A percentile compares a stretch with the other conserved stretches of the same genome.
Evolutionary conservation across 2,329 filamentous ascomycete genomes (phyloP).

Genomic region (Epichloe festucae): DNA sequence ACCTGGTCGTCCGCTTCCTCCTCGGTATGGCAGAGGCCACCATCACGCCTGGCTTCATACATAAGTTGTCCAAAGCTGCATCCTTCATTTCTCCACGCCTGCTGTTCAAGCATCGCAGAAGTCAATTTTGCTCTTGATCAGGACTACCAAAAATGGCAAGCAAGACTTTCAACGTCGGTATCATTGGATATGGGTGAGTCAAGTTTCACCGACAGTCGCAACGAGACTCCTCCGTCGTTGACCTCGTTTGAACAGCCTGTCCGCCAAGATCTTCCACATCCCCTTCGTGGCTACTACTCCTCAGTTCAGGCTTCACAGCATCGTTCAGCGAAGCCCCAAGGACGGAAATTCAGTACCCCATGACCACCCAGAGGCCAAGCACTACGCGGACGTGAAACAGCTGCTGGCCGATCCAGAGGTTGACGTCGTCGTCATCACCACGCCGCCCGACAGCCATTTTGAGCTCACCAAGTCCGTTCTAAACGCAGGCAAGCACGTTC

Average conservation of each 20-base stretch:
- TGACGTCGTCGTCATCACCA: constrained; percentile 59
- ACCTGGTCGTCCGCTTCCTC: constrained; percentile 34
- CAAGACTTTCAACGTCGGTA: constrained; percentile 35
- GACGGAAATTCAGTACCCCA: constrained; percentile 51
- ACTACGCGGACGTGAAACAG: constrained; percentile 48
- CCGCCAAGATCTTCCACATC: constrained; percentile 74
- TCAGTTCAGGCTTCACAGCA: constrained; percentile 54
- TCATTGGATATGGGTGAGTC: constrained; percentile 38
- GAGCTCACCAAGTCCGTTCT: constrained; percentile 50
- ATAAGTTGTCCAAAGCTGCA: too few relatives aligned
- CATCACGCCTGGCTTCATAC: constrained; percentile 19
- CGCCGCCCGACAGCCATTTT: constrained; percentile 60
- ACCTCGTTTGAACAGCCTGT: constrained; percentile 26
- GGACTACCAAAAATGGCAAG: constrained; percentile 14
- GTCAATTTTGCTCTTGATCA: background rate
- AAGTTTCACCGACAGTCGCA: too few relatives aligned
- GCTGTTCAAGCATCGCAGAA: too few relatives aligned
- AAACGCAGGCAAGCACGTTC: constrained; percentile 60
- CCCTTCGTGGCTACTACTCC: constrained; percentile 57
- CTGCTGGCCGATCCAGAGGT: constrained; percentile 53
- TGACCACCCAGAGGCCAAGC: constrained; percentile 52
- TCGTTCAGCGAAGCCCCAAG: constrained; percentile 62
- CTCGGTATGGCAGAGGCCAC: constrained; percentile 40
- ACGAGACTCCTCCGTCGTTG: background rate
- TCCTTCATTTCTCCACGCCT: too few relatives aligned